phyloP scores from a whole-genome alignment of 1,139 yeast species.

The Taphrina pruni region DNA sequence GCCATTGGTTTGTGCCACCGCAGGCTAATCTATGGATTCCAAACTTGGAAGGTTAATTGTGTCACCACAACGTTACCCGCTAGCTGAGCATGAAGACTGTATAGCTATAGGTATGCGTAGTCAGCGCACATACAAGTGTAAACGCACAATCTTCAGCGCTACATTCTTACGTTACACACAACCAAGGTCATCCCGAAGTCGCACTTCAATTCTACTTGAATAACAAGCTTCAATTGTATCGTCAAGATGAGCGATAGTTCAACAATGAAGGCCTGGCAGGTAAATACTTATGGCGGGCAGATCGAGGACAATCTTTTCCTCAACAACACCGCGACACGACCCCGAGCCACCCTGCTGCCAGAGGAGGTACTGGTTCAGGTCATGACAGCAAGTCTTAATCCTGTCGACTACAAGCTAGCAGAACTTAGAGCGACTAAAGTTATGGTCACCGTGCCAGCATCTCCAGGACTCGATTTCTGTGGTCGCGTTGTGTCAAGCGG shows the following conservation, averaged over 20 bases:
- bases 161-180: background rate
- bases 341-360: constrained; percentile 15
- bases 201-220: no score
- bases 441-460: constrained; percentile 19
- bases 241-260: background rate
- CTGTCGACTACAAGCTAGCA: constrained; percentile 41
- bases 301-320: constrained; percentile 27
- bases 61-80: no score
- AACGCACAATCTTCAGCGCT: background rate
- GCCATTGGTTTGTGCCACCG: no score
- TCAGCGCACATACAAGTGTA: no score
- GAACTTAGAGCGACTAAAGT: constrained; percentile 14
- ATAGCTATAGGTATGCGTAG: no score
- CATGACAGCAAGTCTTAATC: constrained; percentile 35
- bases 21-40: no score
- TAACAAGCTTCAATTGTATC: no score
- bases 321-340: constrained; percentile 16
- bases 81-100: no score
- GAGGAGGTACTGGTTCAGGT: constrained; percentile 40
- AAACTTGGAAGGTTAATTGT: no score
- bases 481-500: constrained; percentile 37
- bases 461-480: constrained; percentile 39
- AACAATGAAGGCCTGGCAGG: constrained; percentile 36
- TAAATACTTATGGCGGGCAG: background rate
- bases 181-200: background rate